phyloP scores from a whole-genome alignment of 2,329 filamentous ascomycete species.

The Alternaria arborescens region DNA sequence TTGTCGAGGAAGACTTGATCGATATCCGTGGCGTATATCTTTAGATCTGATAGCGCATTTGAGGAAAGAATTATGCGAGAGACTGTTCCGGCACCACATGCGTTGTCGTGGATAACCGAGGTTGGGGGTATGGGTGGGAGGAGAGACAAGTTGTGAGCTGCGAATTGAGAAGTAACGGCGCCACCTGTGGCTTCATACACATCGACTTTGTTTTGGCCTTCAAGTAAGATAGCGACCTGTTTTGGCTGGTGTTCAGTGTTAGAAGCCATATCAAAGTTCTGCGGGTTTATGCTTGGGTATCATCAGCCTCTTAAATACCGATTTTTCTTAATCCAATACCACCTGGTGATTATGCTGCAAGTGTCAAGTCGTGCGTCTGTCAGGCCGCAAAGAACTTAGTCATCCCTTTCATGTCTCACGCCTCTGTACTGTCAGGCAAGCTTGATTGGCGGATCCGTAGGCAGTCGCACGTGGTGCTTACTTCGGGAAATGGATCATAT shows the following conservation, averaged over 20 bases:
- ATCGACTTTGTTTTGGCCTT: conserved; percentile 30
- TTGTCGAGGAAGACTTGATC: conserved; percentile 39
- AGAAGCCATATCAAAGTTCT: conserved; percentile 22
- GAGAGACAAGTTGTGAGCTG: conserved; percentile 37
- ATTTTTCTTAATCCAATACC: neutral
- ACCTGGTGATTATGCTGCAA: neutral
- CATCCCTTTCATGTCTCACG: neutral
- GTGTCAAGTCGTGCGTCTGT: neutral
- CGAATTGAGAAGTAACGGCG: conserved; percentile 37
- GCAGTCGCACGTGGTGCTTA: neutral
- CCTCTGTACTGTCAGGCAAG: neutral
- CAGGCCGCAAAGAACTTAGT: neutral
- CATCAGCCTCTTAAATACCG: neutral
- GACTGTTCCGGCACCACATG: conserved; percentile 44
- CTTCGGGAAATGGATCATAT: neutral
- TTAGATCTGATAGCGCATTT: conserved; percentile 12
- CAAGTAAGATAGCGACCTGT: conserved; percentile 36
- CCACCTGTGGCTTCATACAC: conserved; percentile 44
- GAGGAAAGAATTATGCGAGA: conserved; percentile 33
- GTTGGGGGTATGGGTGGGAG: conserved; percentile 33
- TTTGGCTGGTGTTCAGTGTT: conserved; percentile 25
- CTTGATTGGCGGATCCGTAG: neutral
- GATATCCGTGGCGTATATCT: conserved; percentile 45
- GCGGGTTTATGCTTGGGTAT: neutral
- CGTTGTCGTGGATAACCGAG: conserved; percentile 48